phyloP scores from a whole-genome alignment of 2,329 filamentous ascomycete species.

The Diplocarpon mali region DNA sequence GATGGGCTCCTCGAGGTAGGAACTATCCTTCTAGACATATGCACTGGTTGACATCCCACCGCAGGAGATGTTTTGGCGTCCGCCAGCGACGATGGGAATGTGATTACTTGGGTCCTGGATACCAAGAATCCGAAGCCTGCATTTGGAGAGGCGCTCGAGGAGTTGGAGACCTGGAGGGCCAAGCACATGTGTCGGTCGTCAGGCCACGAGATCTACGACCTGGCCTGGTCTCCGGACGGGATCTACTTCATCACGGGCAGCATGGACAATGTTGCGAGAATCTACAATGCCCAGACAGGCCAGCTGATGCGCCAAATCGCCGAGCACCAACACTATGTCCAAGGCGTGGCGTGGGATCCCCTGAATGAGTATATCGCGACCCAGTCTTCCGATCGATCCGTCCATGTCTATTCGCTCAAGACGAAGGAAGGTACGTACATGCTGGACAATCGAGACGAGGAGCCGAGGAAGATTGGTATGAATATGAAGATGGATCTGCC shows the following conservation, averaged over 20 bases:
- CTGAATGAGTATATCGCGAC: constrained; percentile 97
- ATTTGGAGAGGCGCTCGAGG: constrained; percentile 81
- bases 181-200: constrained; percentile 97
- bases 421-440: constrained; percentile 95
- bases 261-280: constrained; percentile 97
- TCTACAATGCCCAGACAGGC: constrained; percentile 88
- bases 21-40: constrained; percentile 1
- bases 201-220: constrained; percentile 92
- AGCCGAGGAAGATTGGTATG: constrained; percentile 68
- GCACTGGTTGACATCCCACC: constrained; percentile 7
- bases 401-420: constrained; percentile 93
- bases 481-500: constrained; percentile 80
- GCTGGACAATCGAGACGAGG: constrained; percentile 48
- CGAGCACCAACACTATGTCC: constrained; percentile 96
- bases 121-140: constrained; percentile 53
- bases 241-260: constrained; percentile 95
- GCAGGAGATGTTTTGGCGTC: constrained; percentile 86
- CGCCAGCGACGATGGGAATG: constrained; percentile 93
- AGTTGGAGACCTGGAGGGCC: constrained; percentile 93
- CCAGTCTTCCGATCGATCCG: constrained; percentile 93
- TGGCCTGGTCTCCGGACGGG: constrained; percentile 98
- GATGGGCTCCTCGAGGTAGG: constrained; percentile 86
- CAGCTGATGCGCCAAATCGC: constrained; percentile 80
- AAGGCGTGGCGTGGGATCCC: constrained; percentile 97
- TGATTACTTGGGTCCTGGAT: constrained; percentile 85